These are phyloP conservation scores for Candida coquimbonensis DNA, from an alignment of 805 yeast species.

Conservation along the genomic window DNA sequence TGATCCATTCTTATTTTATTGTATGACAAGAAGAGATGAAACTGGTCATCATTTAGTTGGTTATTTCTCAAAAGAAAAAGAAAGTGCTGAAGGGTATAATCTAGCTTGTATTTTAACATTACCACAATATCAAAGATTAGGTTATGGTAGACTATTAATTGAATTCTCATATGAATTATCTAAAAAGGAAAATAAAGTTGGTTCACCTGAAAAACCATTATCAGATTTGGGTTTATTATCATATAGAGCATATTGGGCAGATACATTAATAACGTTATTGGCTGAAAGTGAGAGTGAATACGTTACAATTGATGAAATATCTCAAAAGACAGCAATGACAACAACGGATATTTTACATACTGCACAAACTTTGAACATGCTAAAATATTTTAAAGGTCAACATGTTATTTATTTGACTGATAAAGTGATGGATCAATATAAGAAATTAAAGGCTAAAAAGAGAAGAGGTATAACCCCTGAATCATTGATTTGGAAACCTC, in stretches of 20 bases:
- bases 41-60: conserved; percentile 95
- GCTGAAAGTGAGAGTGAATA: conserved; percentile 47
- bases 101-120: conserved; percentile 94
- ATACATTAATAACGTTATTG: conserved; percentile 67
- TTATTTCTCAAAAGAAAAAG: conserved; percentile 94
- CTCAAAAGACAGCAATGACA: conserved; percentile 85
- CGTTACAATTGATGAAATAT: conserved; percentile 84
- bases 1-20: conserved; percentile 92
- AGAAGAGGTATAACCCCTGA: conserved; percentile 69
- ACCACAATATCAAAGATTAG: conserved; percentile 94
- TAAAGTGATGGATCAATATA: conserved; percentile 70
- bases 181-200: conserved; percentile 80
- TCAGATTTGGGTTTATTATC: conserved; percentile 91
- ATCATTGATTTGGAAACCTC: conserved; percentile 86
- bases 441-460: conserved; percentile 57
- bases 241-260: conserved; percentile 96
- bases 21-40: conserved; percentile 88
- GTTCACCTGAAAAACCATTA: conserved; percentile 96
- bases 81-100: conserved; percentile 89
- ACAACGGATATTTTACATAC: conserved; percentile 94
- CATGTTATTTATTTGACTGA: conserved; percentile 84
- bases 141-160: conserved; percentile 85
- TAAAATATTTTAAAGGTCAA: conserved; percentile 91
- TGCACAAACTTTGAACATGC: conserved; percentile 80
- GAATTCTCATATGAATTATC: conserved; percentile 92